Conservation (phyloP, 371 early-diverging fungal species). For the Rhizopus sp. region DNA sequence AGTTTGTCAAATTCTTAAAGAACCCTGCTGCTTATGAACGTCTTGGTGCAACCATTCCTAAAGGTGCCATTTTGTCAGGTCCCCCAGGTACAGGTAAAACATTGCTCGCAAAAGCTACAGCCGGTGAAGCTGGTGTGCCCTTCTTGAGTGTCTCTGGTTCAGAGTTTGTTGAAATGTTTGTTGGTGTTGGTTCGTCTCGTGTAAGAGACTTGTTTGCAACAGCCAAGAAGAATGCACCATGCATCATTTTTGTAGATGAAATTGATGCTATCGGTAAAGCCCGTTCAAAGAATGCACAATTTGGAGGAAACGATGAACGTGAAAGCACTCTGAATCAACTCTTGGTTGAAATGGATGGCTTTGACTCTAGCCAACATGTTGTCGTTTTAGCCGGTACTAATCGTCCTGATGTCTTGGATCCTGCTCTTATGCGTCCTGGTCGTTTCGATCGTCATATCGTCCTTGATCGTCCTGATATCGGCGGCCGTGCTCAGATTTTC, state of each 20-base stretch:
- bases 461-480: constrained; percentile 95
- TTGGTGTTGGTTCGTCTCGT: constrained; percentile 97
- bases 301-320: constrained; percentile 97
- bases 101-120: constrained; percentile 97
- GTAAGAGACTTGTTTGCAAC: constrained; percentile 96
- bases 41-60: constrained; percentile 99
- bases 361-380: constrained; percentile 87
- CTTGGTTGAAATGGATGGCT: constrained; percentile 99
- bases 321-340: constrained; percentile 97
- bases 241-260: constrained; percentile 99
- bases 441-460: constrained; percentile 98
- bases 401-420: constrained; percentile 90
- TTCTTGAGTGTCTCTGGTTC: constrained; percentile 98
- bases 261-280: constrained; percentile 99
- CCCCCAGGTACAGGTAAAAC: constrained; percentile 99
- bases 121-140: constrained; percentile 98
- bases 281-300: constrained; percentile 89
- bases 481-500: constrained; percentile 95
- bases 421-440: constrained; percentile 95
- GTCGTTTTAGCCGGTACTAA: constrained; percentile 95
- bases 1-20: constrained; percentile 99
- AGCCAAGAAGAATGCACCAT: constrained; percentile 97
- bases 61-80: constrained; percentile 96
- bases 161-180: constrained; percentile 99
- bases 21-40: constrained; percentile 96